Evolutionary conservation across 2,329 filamentous ascomycete species (phyloP).

Genomic region (Fusarium duplospermum): DNA sequence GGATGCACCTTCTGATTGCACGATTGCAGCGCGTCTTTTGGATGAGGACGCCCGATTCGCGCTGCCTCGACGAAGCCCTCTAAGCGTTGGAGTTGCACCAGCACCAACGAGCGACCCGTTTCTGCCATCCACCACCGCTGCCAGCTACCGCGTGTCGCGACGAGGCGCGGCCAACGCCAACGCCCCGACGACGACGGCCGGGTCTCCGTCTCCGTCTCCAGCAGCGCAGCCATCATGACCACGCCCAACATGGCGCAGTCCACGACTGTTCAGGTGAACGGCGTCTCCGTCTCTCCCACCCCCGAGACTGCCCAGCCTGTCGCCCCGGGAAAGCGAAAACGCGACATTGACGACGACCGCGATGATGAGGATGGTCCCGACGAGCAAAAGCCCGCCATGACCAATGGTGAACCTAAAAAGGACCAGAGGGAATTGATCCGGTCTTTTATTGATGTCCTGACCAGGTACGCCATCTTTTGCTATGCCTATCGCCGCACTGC

Average conservation of each 20-base stretch:
- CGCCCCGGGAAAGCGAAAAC: constrained; percentile 67
- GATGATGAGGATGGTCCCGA: constrained; percentile 47
- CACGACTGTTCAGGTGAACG: constrained; percentile 54
- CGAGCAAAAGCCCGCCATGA: constrained; percentile 39
- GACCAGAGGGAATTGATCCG: constrained; percentile 53
- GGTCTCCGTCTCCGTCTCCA: constrained; percentile 14
- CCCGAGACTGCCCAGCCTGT: constrained; percentile 47
- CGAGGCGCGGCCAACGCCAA: constrained; percentile 51
- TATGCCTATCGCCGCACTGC: constrained; percentile 15
- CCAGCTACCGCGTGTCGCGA: constrained; percentile 55
- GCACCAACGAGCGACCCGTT: constrained; percentile 44
- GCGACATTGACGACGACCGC: constrained; percentile 60
- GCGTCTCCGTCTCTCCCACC: constrained; percentile 52
- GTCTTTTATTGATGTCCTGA: constrained; percentile 52
- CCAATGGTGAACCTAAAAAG: constrained; percentile 41
- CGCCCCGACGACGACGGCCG: constrained; percentile 40
- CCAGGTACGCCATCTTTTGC: constrained; percentile 48
- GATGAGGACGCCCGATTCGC: constrained; percentile 47
- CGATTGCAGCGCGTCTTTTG: constrained; percentile 47
- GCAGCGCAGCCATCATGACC: constrained; percentile 34
- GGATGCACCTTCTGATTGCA: constrained; percentile 44
- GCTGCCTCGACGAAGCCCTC: constrained; percentile 50
- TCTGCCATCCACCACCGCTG: constrained; percentile 50
- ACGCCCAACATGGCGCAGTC: constrained; percentile 56
- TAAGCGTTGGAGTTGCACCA: constrained; percentile 55